A percentile compares a stretch with the other conserved stretches of the same genome.
These are phyloP conservation scores for Bipolaris cookei DNA, from an alignment of 2,329 filamentous ascomycete species.

Conservation along the genomic window DNA sequence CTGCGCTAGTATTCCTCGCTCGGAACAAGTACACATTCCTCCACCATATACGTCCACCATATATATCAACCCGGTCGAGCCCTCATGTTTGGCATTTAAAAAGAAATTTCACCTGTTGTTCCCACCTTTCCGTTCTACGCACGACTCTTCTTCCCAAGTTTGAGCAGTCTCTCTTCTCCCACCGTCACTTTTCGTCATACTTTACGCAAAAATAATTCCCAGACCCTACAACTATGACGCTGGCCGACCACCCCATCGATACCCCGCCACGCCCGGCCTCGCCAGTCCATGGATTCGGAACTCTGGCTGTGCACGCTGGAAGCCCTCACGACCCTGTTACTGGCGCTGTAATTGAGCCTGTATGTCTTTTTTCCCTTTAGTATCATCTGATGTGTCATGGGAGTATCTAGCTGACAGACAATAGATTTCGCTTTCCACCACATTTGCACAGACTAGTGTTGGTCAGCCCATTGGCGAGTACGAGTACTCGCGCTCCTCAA, in stretches of 20 bases:
- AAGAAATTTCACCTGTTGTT: neutral
- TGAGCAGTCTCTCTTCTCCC: neutral
- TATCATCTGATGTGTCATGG: constrained; percentile 12
- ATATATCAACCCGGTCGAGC: neutral
- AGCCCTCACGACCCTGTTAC: constrained; percentile 88
- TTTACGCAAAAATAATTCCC: neutral
- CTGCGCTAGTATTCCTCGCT: constrained; percentile 19
- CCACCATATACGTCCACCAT: neutral
- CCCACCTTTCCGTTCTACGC: neutral
- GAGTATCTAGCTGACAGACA: neutral
- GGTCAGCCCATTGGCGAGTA: constrained; percentile 86
- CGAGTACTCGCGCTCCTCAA: constrained; percentile 92
- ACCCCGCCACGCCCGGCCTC: constrained; percentile 76
- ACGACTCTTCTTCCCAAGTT: neutral
- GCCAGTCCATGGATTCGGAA: constrained; percentile 83
- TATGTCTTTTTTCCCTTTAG: constrained; percentile 43
- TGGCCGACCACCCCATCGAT: constrained; percentile 64
- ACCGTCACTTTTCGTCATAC: neutral
- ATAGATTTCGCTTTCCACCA: constrained; percentile 91
- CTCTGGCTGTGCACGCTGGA: constrained; percentile 92
- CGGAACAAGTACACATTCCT: constrained; percentile 8
- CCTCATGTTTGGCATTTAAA: neutral
- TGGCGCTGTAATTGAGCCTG: constrained; percentile 91
- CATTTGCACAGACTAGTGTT: constrained; percentile 88
- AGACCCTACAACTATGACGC: constrained; percentile 42